Conservation (phyloP, 768 basidiomycete species). For the Fomitopsis serialis region DNA sequence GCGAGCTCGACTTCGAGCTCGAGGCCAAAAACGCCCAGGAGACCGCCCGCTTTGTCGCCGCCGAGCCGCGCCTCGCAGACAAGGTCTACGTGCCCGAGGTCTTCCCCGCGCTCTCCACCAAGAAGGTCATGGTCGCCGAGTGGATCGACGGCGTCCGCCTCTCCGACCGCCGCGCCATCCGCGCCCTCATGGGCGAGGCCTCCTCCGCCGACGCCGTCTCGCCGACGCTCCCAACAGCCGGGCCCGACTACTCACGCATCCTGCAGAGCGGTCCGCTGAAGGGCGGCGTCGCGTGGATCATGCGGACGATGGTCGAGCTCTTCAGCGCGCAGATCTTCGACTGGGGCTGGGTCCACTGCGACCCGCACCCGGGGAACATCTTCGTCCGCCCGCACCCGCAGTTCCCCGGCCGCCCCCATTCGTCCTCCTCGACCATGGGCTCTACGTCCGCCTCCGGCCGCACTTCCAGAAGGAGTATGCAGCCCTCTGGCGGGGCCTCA, state of each 20-base stretch:
- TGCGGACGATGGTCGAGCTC: conserved; percentile 84
- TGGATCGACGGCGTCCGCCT: conserved; percentile 79
- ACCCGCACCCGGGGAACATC: conserved; percentile 74
- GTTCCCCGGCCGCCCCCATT: conserved; percentile 47
- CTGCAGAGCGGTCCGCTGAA: conserved; percentile 34
- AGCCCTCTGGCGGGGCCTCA: conserved; percentile 64
- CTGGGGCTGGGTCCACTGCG: conserved; percentile 88
- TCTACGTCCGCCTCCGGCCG: conserved; percentile 72
- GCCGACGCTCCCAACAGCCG: no score
- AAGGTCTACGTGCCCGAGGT: conserved; percentile 79
- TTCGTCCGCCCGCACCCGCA: conserved; percentile 58
- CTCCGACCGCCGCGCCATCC: conserved; percentile 55
- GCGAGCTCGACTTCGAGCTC: conserved; percentile 76
- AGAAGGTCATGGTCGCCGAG: conserved; percentile 77
- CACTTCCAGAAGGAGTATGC: conserved; percentile 75
- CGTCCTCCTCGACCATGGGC: conserved; percentile 88
- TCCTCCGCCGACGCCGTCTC: background rate
- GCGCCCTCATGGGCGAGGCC: conserved; percentile 50
- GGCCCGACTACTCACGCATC: no score
- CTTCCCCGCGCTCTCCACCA: conserved; percentile 65
- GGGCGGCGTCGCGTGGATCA: conserved; percentile 59
- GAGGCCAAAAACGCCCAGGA: conserved; percentile 75
- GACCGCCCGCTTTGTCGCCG: conserved; percentile 62
- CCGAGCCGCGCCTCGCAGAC: conserved; percentile 63
- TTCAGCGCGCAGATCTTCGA: conserved; percentile 89